Evolutionary conservation across 495 filamentous ascomycete genomes (phyloP).

Genomic region (Aspergillus bertholletiae): DNA sequence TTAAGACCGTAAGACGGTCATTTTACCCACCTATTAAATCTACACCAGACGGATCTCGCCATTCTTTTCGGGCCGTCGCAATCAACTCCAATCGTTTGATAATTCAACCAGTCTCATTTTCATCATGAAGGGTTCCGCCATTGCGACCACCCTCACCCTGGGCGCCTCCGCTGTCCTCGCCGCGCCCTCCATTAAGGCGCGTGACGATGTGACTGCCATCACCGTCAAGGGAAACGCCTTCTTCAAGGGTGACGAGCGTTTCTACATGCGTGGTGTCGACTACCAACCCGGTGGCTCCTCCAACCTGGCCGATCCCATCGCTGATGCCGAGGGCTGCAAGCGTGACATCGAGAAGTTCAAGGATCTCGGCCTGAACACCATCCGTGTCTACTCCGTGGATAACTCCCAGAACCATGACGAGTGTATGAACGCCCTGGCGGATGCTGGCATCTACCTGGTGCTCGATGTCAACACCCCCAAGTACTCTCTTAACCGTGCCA

Average conservation of each 20-base stretch:
- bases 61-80: slow-evolving; percentile 5
- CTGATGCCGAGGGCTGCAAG: slow-evolving; percentile 64
- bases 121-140: slow-evolving; percentile 55
- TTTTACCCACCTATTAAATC: no score
- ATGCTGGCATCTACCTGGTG: slow-evolving; percentile 88
- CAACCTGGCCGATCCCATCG: slow-evolving; percentile 72
- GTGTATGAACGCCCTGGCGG: slow-evolving; percentile 78
- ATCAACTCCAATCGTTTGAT: not conserved
- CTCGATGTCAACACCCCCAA: slow-evolving; percentile 78
- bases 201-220: slow-evolving; percentile 48
- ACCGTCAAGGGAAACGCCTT: slow-evolving; percentile 71
- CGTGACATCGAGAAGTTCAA: slow-evolving; percentile 84
- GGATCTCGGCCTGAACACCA: slow-evolving; percentile 82
- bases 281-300: slow-evolving; percentile 93
- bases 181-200: slow-evolving; percentile 45
- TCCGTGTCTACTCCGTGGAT: slow-evolving; percentile 91
- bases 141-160: slow-evolving; percentile 52
- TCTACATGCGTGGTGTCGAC: slow-evolving; percentile 94
- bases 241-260: slow-evolving; percentile 77
- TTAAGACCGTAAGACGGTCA: no score
- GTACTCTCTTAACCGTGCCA: slow-evolving; percentile 78
- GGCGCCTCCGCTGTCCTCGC: slow-evolving; percentile 46
- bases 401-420: slow-evolving; percentile 78
- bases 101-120: slow-evolving; percentile 7
- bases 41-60: not conserved